phyloP scores from a whole-genome alignment of 2,329 filamentous ascomycete genomes.

The Leptographium galeiforme region DNA sequence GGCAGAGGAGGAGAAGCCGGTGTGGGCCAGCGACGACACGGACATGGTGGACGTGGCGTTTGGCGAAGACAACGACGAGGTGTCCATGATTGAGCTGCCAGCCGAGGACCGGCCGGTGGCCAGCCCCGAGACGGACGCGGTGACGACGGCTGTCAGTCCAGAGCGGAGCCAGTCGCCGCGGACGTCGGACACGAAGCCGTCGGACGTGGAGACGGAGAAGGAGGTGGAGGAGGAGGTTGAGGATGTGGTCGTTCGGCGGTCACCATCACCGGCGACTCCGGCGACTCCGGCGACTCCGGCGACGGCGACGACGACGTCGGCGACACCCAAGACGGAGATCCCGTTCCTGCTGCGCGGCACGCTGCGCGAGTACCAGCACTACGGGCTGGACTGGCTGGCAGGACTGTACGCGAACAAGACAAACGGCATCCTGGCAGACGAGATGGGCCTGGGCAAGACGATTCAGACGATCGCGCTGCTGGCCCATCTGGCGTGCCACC shows the following conservation, averaged over 20 bases:
- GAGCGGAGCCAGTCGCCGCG: constrained; percentile 33
- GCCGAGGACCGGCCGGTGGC: constrained; percentile 1
- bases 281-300: constrained; percentile 11
- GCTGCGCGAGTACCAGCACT: constrained; percentile 89
- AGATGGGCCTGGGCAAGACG: constrained; percentile 97
- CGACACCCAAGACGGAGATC: constrained; percentile 48
- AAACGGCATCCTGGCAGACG: constrained; percentile 92
- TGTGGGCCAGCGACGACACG: constrained; percentile 14
- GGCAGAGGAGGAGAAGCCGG: constrained; percentile 8
- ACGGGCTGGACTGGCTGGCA: constrained; percentile 93
- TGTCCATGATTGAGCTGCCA: constrained; percentile 14
- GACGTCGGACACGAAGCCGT: constrained; percentile 37
- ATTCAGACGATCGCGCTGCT: constrained; percentile 94
- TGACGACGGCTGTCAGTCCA: constrained; percentile 29
- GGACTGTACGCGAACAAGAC: constrained; percentile 84
- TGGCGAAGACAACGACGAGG: constrained; percentile 8
- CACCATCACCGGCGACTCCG: constrained; percentile 18
- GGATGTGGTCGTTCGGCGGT: constrained; percentile 19
- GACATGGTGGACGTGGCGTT: constrained; percentile 20
- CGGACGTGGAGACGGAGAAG: constrained; percentile 29
- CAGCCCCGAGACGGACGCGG: constrained; percentile 29
- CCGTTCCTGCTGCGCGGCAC: constrained; percentile 78
- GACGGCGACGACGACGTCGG: constrained; percentile 17
- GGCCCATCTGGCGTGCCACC: constrained; percentile 79
- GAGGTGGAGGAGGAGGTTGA: constrained; percentile 18